Evolutionary conservation across 140 eudicot species (phyloP).

Genomic region (Cichorium intybus): DNA sequence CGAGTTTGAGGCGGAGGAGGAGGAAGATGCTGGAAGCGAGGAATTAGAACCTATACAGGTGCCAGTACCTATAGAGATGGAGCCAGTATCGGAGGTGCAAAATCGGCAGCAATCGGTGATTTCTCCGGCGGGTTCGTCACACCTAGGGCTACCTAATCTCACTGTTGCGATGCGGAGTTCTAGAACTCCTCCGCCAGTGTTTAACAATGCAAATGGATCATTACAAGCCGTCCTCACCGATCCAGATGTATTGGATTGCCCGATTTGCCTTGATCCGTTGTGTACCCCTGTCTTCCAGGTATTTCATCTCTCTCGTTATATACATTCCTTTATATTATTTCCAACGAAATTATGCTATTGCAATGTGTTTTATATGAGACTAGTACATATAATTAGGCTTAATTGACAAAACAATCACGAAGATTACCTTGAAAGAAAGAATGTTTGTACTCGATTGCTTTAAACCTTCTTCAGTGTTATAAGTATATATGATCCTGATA

Average conservation of each 20-base stretch:
- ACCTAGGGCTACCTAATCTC: not conserved
- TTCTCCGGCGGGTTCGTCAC: not conserved
- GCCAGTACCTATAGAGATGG: not conserved
- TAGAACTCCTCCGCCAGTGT: not conserved
- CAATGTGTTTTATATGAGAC: not conserved
- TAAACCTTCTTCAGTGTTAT: too few species aligned
- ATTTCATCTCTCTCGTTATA: not conserved
- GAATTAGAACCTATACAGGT: too few species aligned
- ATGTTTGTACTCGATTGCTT: too few species aligned
- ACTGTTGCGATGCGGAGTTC: not conserved
- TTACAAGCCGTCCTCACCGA: slow-evolving; percentile 55
- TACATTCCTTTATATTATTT: not conserved
- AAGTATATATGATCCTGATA: not conserved
- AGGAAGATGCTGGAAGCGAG: slow-evolving; percentile 19
- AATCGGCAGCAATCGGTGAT: not conserved
- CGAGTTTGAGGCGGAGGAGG: slow-evolving; percentile 23
- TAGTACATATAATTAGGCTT: not conserved
- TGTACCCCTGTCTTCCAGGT: slow-evolving; percentile 75
- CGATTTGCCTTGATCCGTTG: slow-evolving; percentile 63
- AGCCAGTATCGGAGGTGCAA: not conserved
- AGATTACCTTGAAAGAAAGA: not conserved
- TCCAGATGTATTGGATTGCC: slow-evolving; percentile 82
- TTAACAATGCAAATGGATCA: slow-evolving; percentile 19
- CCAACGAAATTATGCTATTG: not conserved
- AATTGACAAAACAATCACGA: not conserved